phyloP scores from a whole-genome alignment of 202 grass and related monocot genomes.

The Schoenoplectus tabernaemontani region DNA sequence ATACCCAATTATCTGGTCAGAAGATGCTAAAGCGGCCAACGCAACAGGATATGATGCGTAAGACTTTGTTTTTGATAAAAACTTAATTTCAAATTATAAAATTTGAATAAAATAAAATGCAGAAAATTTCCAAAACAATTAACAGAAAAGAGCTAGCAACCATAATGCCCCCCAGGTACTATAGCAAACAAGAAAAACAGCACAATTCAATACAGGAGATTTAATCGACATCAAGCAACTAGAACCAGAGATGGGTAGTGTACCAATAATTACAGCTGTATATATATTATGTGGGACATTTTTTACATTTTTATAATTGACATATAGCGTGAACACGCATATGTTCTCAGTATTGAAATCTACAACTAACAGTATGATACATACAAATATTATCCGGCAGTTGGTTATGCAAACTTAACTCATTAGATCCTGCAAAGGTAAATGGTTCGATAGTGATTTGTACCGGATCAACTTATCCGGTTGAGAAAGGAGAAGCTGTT shows the following conservation, averaged over 20 bases:
- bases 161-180: no score
- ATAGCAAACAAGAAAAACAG: no score
- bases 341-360: neutral
- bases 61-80: neutral
- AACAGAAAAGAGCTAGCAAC: no score
- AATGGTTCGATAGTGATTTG: conserved; percentile 60
- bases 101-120: neutral
- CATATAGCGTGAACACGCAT: neutral
- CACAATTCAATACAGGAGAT: no score
- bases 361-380: neutral
- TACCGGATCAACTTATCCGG: conserved; percentile 6
- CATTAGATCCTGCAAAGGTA: conserved; percentile 39
- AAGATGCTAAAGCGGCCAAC: conserved; percentile 14
- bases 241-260: no score
- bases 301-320: neutral
- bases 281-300: neutral
- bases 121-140: neutral
- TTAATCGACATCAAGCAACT: no score
- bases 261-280: neutral
- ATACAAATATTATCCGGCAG: conserved; percentile 23
- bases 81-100: neutral
- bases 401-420: conserved; percentile 22
- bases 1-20: conserved; percentile 31
- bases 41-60: conserved; percentile 30
- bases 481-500: conserved; percentile 44